These are phyloP conservation scores for Pythium chondricola DNA, from an alignment of 352 stramenopile genomes.

Conservation along the genomic window DNA sequence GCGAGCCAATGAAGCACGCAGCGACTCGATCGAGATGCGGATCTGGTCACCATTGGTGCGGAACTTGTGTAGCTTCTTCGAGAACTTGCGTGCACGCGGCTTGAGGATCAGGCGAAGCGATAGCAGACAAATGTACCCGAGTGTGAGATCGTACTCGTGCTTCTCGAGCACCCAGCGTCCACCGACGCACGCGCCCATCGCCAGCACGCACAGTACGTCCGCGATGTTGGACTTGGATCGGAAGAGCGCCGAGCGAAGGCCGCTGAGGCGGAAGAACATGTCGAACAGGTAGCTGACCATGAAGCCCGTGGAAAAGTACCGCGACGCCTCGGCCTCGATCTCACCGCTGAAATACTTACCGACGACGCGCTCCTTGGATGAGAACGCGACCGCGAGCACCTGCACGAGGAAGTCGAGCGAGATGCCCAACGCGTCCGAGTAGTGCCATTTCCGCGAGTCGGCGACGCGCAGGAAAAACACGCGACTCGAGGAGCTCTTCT, in stretches of 20 bases:
- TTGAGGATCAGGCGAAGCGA: slow-evolving; percentile 80
- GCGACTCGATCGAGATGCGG: slow-evolving; percentile 79
- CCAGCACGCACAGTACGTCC: slow-evolving; percentile 64
- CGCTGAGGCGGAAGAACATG: slow-evolving; percentile 73
- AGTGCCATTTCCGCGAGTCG: slow-evolving; percentile 87
- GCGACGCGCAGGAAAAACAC: slow-evolving; percentile 81
- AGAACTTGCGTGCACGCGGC: slow-evolving; percentile 73
- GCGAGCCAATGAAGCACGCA: slow-evolving; percentile 66
- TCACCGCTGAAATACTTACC: slow-evolving; percentile 45
- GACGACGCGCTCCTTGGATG: slow-evolving; percentile 28
- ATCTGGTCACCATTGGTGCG: slow-evolving; percentile 81
- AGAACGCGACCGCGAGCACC: slow-evolving; percentile 75
- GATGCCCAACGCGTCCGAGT: slow-evolving; percentile 77
- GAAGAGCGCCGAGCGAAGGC: slow-evolving; percentile 66
- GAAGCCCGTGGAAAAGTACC: slow-evolving; percentile 64
- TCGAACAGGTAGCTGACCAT: slow-evolving; percentile 83
- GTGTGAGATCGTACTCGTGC: slow-evolving; percentile 63
- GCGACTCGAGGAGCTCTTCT: slow-evolving; percentile 24
- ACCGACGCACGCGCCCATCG: slow-evolving; percentile 49
- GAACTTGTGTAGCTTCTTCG: slow-evolving; percentile 87
- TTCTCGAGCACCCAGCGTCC: slow-evolving; percentile 45
- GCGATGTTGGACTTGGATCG: slow-evolving; percentile 80
- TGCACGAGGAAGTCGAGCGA: slow-evolving; percentile 86
- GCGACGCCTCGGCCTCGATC: slow-evolving; percentile 58
- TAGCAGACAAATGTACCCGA: slow-evolving; percentile 62